A percentile compares a stretch with the other conserved stretches of the same genome.
phyloP scores from a whole-genome alignment of 192 early-diverging fungal species.

The Backusella morwellensis region DNA sequence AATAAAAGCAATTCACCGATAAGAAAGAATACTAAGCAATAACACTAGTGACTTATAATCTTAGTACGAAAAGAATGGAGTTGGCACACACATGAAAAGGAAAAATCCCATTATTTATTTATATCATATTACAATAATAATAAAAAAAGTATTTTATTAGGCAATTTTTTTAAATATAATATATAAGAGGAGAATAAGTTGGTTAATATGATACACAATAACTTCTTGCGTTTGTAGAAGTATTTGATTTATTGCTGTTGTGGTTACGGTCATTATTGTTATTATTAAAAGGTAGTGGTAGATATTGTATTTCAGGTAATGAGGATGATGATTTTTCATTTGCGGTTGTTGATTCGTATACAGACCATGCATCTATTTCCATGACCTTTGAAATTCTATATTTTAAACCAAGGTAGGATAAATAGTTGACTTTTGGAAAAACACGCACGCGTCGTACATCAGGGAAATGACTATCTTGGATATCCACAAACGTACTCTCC shows the following conservation, averaged over 20 bases:
- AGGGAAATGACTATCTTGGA: constrained; percentile 24
- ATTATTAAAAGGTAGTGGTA: background rate
- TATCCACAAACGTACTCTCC: constrained; percentile 27
- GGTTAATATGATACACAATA: constrained; percentile 2
- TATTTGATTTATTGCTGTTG: background rate
- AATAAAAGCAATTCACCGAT: background rate
- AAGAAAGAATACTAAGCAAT: background rate
- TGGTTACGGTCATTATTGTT: background rate
- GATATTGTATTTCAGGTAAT: background rate
- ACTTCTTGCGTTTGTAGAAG: background rate
- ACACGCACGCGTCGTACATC: constrained; percentile 18
- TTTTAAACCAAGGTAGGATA: constrained; percentile 23
- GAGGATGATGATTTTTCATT: background rate
- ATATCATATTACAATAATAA: no score
- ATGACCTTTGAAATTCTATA: constrained; percentile 26
- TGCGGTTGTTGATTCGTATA: background rate
- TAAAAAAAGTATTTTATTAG: background rate
- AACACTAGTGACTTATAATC: background rate
- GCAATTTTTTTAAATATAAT: background rate
- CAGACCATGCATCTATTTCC: constrained; percentile 18
- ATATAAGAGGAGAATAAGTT: background rate
- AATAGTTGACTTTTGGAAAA: constrained; percentile 21
- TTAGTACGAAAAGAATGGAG: background rate
- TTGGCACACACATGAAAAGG: background rate
- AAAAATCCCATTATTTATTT: background rate